Base-by-base conservation (phyloP, 768 basidiomycete genomes). In the Collybia nuda region DNA sequence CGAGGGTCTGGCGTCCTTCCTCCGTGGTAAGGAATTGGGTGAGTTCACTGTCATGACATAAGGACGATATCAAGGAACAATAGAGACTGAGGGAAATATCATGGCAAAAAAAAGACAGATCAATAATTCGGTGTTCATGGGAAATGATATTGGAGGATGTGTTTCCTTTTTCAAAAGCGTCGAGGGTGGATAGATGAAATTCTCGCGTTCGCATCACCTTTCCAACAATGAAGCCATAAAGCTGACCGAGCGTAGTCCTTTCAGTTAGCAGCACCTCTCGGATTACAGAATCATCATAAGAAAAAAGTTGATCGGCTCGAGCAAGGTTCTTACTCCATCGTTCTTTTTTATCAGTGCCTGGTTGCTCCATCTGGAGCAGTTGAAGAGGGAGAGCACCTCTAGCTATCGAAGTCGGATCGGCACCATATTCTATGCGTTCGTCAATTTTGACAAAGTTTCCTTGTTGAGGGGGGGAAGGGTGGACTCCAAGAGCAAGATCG, bases 191-290 rank as follows among this genome's bases (percentile, higher is more conserved):
- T 21, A 86, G 66, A 59, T 93, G 88, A 1, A 91, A 67, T 51
- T 81, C 74, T 22, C 82, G 79, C 15, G 82, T 79, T 39, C 93
- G 78, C 1, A 82, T 69, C 24, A 78, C 76, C 58, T 83, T 84
- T 12, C 86, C 90, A 12, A 81, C 71, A 39, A 87, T 77, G 65
- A 80, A 91, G 12, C 91, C 93, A 61, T 89, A 89, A 23, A 81
- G 56, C 56, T 93, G 90, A 2, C 81, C 77, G n/a, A 86, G 60
- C 2, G 88, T 85, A 22, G 80, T 81, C 40, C 79, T 76, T 61
- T 95, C 89, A 2, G 78, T 76, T n/a, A 89, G 67, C 49, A 93
- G 72, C 26, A 81, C 75, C 18, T 84, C 78, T 28, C 81, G 77
- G 50, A 87, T 75, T 6, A 74, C 77, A 17, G 72, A 62, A 50